Evolutionary conservation across 441 rosid species (phyloP).

Genomic region (Croton setiger): DNA sequence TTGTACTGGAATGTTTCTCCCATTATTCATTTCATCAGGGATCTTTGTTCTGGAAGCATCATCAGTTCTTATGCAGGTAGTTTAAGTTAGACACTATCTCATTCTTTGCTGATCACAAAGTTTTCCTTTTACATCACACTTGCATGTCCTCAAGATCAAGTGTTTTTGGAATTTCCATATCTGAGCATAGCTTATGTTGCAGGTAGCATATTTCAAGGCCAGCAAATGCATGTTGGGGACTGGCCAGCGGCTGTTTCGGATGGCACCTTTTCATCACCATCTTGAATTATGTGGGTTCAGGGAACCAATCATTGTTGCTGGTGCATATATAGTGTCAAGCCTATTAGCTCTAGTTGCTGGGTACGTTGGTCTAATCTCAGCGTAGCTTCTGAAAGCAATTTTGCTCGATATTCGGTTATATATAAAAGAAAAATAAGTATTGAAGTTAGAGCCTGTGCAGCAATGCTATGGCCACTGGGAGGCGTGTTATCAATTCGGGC

Average conservation of each 20-base stretch:
- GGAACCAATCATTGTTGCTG: slow-evolving; percentile 65
- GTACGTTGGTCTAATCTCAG: slow-evolving; percentile 70
- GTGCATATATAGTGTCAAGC: slow-evolving; percentile 57
- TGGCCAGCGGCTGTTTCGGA: slow-evolving; percentile 49
- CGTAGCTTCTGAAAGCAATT: slow-evolving; percentile 30
- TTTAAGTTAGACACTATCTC: background rate
- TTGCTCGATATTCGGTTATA: background rate
- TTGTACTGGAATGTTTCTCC: slow-evolving; percentile 90
- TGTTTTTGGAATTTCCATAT: background rate
- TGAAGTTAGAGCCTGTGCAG: too few species aligned
- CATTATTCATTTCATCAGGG: slow-evolving; percentile 75
- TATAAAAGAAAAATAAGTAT: too few species aligned
- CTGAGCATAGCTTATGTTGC: background rate
- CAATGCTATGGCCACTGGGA: too few species aligned
- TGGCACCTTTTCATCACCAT: slow-evolving; percentile 68
- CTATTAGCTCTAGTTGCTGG: slow-evolving; percentile 66
- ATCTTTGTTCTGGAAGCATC: slow-evolving; percentile 63
- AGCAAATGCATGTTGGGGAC: slow-evolving; percentile 44
- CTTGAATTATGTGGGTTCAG: slow-evolving; percentile 54
- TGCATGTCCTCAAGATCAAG: too few species aligned
- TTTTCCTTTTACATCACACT: background rate
- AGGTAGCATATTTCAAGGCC: slow-evolving; percentile 52
- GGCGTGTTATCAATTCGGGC: too few species aligned
- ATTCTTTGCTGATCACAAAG: background rate
- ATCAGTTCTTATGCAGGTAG: slow-evolving; percentile 72